Base-by-base conservation (phyloP, 257 asterid genomes). In the Solanum medicagineum region DNA sequence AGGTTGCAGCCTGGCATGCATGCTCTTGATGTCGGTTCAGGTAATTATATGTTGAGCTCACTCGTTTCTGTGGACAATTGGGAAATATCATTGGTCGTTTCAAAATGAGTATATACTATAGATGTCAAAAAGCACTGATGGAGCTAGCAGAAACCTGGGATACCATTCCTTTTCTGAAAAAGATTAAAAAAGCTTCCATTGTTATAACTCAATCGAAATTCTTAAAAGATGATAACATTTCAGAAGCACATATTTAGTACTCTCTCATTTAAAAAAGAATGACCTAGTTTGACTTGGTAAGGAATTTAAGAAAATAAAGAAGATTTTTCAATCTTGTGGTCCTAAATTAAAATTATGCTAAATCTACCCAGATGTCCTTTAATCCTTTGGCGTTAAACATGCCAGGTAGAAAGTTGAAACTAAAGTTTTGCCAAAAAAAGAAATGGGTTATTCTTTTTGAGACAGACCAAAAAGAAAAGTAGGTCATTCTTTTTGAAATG, bases 1-100 rank as follows among this genome's bases (percentile, higher is more conserved):
- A 91, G 95, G 89, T 89, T 94, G 94, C 93, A 92, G 93, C 98
- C 97, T 19, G 99, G 98, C 83, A 96, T 94, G 99, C 95, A 85
- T 81, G 95, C 95, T 71, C 85, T 96, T 83, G 99, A 96, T 91
- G 90, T 96, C 83, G 99, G 99, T 80, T 95, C 99, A 84, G 98
- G 99, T 94, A 89, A 53, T 26, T 79, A 19, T 53, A n/a, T 51
- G 29, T 16, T 53, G 49, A 53, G 63, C 65, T 79, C 83, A 79
- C 49, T 26, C 1, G 16, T 51, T 79, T 53, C 53, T 69, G 26
- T 24, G 44, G 40, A 69, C 11, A 16, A 36, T 36, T 40, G 8
- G 51, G 51, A 24, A 24, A 69, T 40, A 17, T 36, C 79, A 10
- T 40, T 40, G 40, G 20, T 69, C 36, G 26, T 69, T 69, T 69